Evolutionary conservation across 2,329 filamentous ascomycete species (phyloP).

Genomic region (Ophiostoma angusticollis): DNA sequence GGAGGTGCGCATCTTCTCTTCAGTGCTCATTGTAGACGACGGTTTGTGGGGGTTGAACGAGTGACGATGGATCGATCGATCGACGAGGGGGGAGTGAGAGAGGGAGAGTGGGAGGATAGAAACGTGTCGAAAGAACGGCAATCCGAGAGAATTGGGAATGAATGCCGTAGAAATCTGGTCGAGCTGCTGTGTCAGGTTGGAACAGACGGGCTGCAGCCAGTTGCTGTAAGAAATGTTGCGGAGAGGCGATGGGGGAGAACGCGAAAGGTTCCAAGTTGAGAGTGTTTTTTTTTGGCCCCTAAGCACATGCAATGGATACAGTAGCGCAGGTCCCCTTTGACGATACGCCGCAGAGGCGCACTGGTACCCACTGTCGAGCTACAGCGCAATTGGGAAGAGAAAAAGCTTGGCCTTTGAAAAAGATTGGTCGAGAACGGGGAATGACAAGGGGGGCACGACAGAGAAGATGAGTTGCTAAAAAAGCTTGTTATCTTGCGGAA

Average conservation of each 20-base stretch:
- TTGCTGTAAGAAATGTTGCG: too few species aligned
- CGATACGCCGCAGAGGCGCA: too few species aligned
- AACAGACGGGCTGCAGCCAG: too few species aligned
- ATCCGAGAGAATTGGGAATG: background rate
- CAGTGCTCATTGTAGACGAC: conserved; percentile 40
- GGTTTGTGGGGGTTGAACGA: background rate
- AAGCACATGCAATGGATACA: conserved; percentile 1
- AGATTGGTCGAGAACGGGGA: conserved; percentile 7
- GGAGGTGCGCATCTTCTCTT: conserved; percentile 75
- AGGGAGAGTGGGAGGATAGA: background rate
- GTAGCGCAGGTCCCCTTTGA: conserved; percentile 3
- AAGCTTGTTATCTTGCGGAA: background rate
- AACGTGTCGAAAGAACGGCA: too few species aligned
- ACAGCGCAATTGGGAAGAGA: background rate
- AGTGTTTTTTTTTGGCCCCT: too few species aligned
- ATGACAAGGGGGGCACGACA: background rate
- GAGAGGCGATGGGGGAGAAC: too few species aligned
- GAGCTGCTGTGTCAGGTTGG: too few species aligned
- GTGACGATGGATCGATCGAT: background rate
- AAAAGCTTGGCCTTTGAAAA: conserved; percentile 8
- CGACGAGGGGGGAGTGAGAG: background rate
- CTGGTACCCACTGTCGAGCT: too few species aligned
- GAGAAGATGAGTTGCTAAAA: background rate
- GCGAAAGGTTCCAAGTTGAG: too few species aligned
- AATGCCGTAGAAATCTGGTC: too few species aligned